These are phyloP conservation scores for Sporothrix luriei DNA, from an alignment of 2,329 filamentous ascomycete species.

Conservation along the genomic window DNA sequence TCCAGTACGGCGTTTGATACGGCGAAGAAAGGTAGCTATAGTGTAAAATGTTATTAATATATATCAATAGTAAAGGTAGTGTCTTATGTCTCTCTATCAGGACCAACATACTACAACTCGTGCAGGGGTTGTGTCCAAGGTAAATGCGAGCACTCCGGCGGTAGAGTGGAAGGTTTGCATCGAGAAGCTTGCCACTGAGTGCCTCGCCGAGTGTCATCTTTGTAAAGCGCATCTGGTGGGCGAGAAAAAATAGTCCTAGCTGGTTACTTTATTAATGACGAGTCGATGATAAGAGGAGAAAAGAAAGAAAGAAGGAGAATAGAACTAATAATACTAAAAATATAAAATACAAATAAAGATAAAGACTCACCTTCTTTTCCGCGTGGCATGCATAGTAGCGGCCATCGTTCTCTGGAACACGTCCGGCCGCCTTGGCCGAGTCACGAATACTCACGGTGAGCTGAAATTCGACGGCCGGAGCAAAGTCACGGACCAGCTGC, in stretches of 20 bases:
- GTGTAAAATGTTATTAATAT: neutral
- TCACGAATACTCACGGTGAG: conserved; percentile 28
- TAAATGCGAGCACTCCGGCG: conserved; percentile 26
- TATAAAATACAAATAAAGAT: no score
- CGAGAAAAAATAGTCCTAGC: conserved; percentile 32
- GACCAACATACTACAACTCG: conserved; percentile 32
- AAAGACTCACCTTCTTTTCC: conserved; percentile 34
- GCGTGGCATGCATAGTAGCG: conserved; percentile 33
- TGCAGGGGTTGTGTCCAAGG: conserved; percentile 34
- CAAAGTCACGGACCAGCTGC: conserved; percentile 27
- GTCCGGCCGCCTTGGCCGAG: conserved; percentile 25
- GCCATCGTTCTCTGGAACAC: conserved; percentile 27
- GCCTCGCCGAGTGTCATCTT: conserved; percentile 19
- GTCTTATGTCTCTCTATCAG: neutral
- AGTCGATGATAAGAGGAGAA: neutral
- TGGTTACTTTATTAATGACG: neutral
- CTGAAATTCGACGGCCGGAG: neutral
- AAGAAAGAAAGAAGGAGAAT: neutral
- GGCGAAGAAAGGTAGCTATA: conserved; percentile 27
- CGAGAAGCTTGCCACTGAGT: conserved; percentile 25
- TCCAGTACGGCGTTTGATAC: conserved; percentile 13
- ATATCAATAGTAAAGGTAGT: neutral
- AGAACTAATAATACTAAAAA: no score
- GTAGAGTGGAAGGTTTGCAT: conserved; percentile 2
- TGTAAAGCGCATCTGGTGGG: conserved; percentile 21